A percentile compares a stretch with the other conserved stretches of the same genome.
phyloP scores from a whole-genome alignment of 805 yeast genomes.

The Torulaspora maleeae region DNA sequence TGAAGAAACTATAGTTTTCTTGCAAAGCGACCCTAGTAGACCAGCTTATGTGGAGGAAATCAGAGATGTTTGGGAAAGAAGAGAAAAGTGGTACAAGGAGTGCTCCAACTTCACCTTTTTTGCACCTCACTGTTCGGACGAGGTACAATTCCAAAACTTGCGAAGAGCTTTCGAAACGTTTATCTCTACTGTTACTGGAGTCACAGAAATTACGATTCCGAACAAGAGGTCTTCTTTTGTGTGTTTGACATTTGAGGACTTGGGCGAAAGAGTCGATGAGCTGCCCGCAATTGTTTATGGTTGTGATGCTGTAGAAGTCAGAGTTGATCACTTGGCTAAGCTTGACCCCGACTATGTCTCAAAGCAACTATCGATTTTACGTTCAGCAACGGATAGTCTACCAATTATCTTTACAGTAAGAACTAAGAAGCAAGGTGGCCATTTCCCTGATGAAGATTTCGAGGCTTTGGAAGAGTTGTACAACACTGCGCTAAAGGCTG shows the following conservation, averaged over 20 bases:
- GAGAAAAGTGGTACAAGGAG: conserved; percentile 73
- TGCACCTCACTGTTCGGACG: conserved; percentile 63
- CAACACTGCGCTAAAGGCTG: conserved; percentile 63
- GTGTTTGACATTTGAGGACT: conserved; percentile 64
- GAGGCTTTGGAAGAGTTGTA: conserved; percentile 48
- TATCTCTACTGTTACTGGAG: conserved; percentile 60
- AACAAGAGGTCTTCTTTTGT: conserved; percentile 58
- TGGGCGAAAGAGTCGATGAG: conserved; percentile 41
- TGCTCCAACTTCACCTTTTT: conserved; percentile 75
- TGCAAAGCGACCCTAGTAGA: conserved; percentile 72
- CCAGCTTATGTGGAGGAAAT: conserved; percentile 85
- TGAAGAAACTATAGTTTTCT: conserved; percentile 68
- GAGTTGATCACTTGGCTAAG: conserved; percentile 65
- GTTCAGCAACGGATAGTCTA: conserved; percentile 53
- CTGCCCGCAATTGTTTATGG: conserved; percentile 60
- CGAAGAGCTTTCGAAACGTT: conserved; percentile 55
- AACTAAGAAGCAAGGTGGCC: conserved; percentile 77
- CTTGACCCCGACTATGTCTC: conserved; percentile 54
- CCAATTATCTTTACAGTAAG: conserved; percentile 83
- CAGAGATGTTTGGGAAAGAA: conserved; percentile 73
- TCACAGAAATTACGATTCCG: conserved; percentile 31
- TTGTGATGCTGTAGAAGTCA: conserved; percentile 74
- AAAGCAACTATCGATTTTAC: conserved; percentile 64
- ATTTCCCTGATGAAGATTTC: conserved; percentile 57
- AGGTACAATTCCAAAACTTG: conserved; percentile 51